These are phyloP conservation scores for Incumbomyces delicatus DNA, from an alignment of 2,329 filamentous ascomycete species.

Conservation along the genomic window DNA sequence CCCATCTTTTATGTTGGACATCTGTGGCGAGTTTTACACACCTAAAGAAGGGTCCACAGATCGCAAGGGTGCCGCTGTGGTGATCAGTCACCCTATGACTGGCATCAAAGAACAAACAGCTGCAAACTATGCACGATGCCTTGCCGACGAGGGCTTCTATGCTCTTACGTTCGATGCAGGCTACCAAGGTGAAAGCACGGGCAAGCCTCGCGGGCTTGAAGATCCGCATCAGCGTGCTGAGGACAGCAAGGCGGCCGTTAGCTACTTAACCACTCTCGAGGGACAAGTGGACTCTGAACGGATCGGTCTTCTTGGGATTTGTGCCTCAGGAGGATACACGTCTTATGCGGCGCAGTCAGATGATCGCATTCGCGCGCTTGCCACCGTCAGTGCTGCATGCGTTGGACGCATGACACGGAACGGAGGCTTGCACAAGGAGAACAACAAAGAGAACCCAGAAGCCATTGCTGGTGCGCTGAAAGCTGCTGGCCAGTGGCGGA, in stretches of 20 bases:
- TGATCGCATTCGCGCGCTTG: conserved; percentile 31
- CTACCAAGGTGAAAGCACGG: conserved; percentile 30
- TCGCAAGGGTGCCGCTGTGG: conserved; percentile 19
- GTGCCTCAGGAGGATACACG: conserved; percentile 29
- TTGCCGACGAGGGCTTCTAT: conserved; percentile 27
- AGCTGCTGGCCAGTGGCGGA: conserved; percentile 9
- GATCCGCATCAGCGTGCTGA: conserved; percentile 29
- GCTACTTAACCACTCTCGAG: conserved; percentile 24
- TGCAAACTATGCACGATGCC: conserved; percentile 24
- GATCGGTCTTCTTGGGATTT: conserved; percentile 34
- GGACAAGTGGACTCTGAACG: conserved; percentile 23
- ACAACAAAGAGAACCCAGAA: conserved; percentile 6
- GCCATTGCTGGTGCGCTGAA: conserved; percentile 6
- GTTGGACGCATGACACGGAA: conserved; percentile 25
- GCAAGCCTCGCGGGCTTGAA: conserved; percentile 30
- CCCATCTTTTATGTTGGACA: not conserved
- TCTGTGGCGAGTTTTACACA: not conserved
- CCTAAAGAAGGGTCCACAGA: conserved; percentile 5
- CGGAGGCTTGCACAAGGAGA: conserved; percentile 11
- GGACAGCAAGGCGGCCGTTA: conserved; percentile 29
- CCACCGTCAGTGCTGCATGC: conserved; percentile 24
- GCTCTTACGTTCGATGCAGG: conserved; percentile 30
- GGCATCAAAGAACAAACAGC: conserved; percentile 33
- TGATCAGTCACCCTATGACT: conserved; percentile 26
- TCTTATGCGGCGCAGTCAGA: conserved; percentile 29